Percentiles rank a stretch among this genome's conserved stretches.
Conservation (phyloP, 495 filamentous ascomycete genomes). For the Penicillium arizonense region DNA sequence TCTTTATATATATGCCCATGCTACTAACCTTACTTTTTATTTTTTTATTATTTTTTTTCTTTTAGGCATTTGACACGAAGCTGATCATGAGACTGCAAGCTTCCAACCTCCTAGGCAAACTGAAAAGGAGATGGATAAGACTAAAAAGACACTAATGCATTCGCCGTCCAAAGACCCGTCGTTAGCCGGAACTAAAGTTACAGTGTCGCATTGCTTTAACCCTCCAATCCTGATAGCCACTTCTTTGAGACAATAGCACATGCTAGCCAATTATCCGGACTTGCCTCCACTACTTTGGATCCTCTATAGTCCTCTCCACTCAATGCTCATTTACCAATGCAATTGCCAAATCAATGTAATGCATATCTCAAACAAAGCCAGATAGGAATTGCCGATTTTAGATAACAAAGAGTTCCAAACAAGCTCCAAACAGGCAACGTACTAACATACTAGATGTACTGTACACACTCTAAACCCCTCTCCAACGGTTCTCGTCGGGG, state of each 20-base stretch:
- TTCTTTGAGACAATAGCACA: slow-evolving; percentile 18
- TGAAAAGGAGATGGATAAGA: slow-evolving; percentile 15
- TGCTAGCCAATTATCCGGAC: not conserved
- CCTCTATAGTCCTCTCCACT: not conserved
- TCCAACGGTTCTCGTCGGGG: slow-evolving; percentile 24
- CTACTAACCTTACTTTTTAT: no score
- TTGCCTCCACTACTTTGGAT: not conserved
- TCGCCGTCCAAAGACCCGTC: slow-evolving; percentile 21
- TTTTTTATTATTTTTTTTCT: no score
- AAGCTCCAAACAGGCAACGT: no score
- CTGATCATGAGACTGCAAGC: no score
- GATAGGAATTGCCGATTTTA: no score
- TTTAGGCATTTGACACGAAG: no score
- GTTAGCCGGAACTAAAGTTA: slow-evolving; percentile 31
- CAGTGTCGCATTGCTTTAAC: slow-evolving; percentile 27
- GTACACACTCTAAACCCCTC: slow-evolving; percentile 10
- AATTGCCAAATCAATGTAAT: not conserved
- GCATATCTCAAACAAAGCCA: no score
- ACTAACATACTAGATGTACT: no score
- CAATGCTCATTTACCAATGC: not conserved
- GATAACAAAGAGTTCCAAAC: no score
- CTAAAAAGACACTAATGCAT: slow-evolving; percentile 12
- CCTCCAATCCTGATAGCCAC: slow-evolving; percentile 13
- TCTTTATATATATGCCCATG: no score
- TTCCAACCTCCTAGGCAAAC: not conserved